A percentile compares a stretch with the other conserved stretches of the same genome.
Evolutionary conservation across 257 asterid genomes (phyloP).

Genomic region (Catharanthus roseus): DNA sequence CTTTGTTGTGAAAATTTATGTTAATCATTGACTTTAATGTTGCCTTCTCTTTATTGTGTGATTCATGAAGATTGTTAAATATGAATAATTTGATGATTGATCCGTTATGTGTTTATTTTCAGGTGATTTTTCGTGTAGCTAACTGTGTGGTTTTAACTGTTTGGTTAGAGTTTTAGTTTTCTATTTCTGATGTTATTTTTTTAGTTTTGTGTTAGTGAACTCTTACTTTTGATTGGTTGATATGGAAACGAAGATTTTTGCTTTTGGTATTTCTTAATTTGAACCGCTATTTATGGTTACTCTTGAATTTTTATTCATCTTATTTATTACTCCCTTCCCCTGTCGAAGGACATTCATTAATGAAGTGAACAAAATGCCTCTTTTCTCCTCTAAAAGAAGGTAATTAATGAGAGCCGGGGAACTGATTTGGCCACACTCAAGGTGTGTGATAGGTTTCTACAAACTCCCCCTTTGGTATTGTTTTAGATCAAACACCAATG

Average conservation of each 20-base stretch:
- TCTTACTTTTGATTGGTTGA: background rate
- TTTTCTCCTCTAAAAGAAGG: background rate
- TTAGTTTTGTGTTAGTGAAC: background rate
- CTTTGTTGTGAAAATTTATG: background rate
- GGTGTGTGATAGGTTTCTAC: too few species aligned
- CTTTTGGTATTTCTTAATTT: background rate
- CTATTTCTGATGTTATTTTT: background rate
- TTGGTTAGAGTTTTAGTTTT: background rate
- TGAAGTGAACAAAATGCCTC: background rate
- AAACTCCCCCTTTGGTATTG: too few species aligned
- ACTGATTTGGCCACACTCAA: too few species aligned
- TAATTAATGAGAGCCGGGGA: background rate
- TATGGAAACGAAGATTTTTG: background rate
- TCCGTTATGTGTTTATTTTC: background rate
- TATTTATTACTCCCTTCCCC: background rate
- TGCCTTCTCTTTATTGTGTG: background rate
- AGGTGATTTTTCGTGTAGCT: too few species aligned
- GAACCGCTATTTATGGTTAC: background rate
- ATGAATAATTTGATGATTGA: background rate
- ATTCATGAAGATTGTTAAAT: background rate
- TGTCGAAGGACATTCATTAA: background rate
- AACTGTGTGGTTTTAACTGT: background rate
- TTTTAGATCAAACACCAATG: too few species aligned
- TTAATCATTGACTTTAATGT: background rate
- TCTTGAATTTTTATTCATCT: background rate